These are phyloP conservation scores for Ophiostoma montium DNA, from an alignment of 2,329 filamentous ascomycete genomes.

Conservation along the genomic window DNA sequence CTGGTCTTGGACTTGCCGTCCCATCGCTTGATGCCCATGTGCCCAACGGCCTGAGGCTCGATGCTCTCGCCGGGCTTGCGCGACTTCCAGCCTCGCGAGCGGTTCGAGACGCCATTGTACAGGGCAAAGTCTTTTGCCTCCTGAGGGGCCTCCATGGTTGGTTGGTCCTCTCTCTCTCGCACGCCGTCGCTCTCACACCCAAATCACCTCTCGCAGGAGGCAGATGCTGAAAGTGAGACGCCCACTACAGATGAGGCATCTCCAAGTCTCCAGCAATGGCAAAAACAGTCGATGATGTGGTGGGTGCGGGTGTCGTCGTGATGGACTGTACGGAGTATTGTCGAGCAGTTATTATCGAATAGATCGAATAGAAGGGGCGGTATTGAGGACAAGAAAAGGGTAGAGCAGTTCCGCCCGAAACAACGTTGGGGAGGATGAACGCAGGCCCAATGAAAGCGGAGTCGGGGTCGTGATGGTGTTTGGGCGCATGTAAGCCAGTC, in stretches of 20 bases:
- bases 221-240: not conserved
- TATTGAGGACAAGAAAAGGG: not conserved
- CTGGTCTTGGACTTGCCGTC: constrained; percentile 33
- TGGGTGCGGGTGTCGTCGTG: not conserved
- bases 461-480: not conserved
- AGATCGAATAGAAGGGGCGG: not conserved
- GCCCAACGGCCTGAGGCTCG: constrained; percentile 10
- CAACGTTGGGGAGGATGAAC: constrained; percentile 1
- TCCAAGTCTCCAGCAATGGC: not conserved
- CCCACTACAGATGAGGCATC: constrained; percentile 5
- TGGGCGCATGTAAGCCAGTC: not conserved
- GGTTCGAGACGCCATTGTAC: constrained; percentile 22
- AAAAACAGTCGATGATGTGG: not conserved
- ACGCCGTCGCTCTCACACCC: not conserved
- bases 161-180: not conserved
- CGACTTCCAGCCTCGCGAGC: constrained; percentile 23
- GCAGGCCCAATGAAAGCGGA: constrained; percentile 1
- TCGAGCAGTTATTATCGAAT: not conserved
- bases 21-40: constrained; percentile 32
- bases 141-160: constrained; percentile 4
- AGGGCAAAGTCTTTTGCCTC: constrained; percentile 13
- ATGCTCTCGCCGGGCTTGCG: constrained; percentile 20
- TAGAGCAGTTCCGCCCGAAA: not conserved
- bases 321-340: not conserved
- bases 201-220: constrained; percentile 2